Percentiles rank a stretch among this genome's conserved stretches.
Conservation (phyloP, 169 alveolate genomes). For the Babesia ovata region DNA sequence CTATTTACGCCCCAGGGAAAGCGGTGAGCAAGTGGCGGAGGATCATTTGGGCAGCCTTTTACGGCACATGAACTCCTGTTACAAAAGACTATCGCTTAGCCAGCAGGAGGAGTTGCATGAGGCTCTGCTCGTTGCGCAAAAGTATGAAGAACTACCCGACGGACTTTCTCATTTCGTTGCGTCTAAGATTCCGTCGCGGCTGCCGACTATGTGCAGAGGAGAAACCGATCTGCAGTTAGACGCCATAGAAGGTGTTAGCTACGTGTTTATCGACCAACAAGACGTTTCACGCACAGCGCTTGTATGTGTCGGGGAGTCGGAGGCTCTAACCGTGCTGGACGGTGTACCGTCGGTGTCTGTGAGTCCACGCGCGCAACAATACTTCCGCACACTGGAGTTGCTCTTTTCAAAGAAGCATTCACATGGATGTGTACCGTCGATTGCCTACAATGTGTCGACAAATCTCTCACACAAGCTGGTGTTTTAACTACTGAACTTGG, state of each 20-base stretch:
- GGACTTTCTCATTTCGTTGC: constrained; percentile 24
- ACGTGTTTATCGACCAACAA: background rate
- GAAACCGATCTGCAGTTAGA: constrained; percentile 28
- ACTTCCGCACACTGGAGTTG: constrained; percentile 3
- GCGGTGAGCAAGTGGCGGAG: background rate
- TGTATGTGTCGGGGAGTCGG: constrained; percentile 29
- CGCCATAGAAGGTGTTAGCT: constrained; percentile 37
- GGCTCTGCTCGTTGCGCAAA: background rate
- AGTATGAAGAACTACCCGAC: background rate
- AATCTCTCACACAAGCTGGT: background rate
- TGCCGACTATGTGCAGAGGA: constrained; percentile 47
- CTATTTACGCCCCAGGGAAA: background rate
- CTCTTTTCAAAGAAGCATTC: background rate
- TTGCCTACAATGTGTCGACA: background rate
- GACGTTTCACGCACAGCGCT: constrained; percentile 10
- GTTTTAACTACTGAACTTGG: background rate
- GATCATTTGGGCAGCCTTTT: background rate
- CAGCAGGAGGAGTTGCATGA: constrained; percentile 57
- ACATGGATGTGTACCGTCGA: background rate
- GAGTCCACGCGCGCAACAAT: constrained; percentile 11
- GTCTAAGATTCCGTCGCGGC: constrained; percentile 33
- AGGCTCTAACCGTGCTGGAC: constrained; percentile 24
- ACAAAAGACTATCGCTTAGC: constrained; percentile 18
- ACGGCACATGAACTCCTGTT: constrained; percentile 25
- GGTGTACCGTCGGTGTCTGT: background rate